A percentile compares a stretch with the other conserved stretches of the same genome.
Evolutionary conservation across 495 filamentous ascomycete genomes (phyloP).

Genomic region (Clohesyomyces aquaticus): DNA sequence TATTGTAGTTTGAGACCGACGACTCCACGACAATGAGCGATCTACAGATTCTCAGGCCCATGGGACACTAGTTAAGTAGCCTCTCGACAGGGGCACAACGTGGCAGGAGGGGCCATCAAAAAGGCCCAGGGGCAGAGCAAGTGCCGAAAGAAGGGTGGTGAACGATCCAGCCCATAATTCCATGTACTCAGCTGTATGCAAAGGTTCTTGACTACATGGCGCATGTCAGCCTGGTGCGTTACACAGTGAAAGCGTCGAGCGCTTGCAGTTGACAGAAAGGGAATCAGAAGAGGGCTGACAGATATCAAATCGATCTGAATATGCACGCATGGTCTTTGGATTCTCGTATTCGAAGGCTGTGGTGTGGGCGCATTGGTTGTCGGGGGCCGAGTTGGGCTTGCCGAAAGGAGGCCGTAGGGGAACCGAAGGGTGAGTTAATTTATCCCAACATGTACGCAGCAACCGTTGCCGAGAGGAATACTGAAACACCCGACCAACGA

Average conservation of each 20-base stretch:
- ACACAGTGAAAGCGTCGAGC: neutral
- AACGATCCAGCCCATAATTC: neutral
- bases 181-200: neutral
- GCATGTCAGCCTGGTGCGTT: slow-evolving; percentile 8
- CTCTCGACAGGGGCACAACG: no score
- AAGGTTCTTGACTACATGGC: neutral
- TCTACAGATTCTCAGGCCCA: no score
- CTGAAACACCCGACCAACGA: no score
- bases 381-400: neutral
- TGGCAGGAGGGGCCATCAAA: no score
- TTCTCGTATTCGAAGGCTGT: neutral
- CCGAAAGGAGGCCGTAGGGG: slow-evolving; percentile 8
- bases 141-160: neutral
- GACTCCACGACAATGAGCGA: no score
- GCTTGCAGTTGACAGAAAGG: neutral
- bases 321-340: neutral
- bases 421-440: slow-evolving; percentile 2
- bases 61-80: no score
- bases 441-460: neutral
- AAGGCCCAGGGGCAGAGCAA: no score
- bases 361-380: neutral
- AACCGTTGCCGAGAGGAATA: neutral
- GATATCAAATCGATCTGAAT: neutral
- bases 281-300: neutral
- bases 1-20: no score